Conservation (phyloP, 495 filamentous ascomycete genomes). For the Penicillium lagena region DNA sequence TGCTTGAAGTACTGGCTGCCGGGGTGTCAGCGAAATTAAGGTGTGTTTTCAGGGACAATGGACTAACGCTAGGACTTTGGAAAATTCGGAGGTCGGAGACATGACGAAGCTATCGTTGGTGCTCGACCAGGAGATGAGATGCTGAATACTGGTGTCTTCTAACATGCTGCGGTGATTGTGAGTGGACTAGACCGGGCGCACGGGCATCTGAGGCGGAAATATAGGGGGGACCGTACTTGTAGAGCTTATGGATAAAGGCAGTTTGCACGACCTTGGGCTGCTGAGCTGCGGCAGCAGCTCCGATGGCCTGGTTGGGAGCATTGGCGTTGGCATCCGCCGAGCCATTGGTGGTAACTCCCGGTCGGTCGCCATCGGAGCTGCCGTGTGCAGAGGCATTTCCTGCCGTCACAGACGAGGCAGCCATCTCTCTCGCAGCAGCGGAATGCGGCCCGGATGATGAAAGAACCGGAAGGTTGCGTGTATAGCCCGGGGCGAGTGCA, state of each 20-base stretch:
- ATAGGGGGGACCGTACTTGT: constrained; percentile 63
- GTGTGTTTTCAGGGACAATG: constrained; percentile 1
- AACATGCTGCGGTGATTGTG: constrained; percentile 65
- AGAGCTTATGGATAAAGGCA: constrained; percentile 98
- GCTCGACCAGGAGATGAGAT: constrained; percentile 91
- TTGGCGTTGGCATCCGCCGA: constrained; percentile 27
- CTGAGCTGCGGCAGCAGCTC: constrained; percentile 80
- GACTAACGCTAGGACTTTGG: constrained; percentile 92
- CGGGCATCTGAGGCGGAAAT: background rate
- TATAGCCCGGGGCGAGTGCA: constrained; percentile 31
- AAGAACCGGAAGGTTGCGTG: constrained; percentile 42
- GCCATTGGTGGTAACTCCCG: constrained; percentile 37
- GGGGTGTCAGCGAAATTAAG: constrained; percentile 15
- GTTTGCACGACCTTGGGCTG: constrained; percentile 98
- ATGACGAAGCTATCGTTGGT: constrained; percentile 97
- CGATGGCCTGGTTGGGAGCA: constrained; percentile 40
- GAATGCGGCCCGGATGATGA: constrained; percentile 31
- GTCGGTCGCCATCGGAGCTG: constrained; percentile 42
- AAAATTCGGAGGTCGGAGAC: constrained; percentile 95
- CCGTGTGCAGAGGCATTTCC: constrained; percentile 32
- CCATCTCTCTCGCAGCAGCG: constrained; percentile 45
- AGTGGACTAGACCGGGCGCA: background rate
- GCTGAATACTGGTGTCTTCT: constrained; percentile 85
- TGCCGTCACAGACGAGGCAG: constrained; percentile 36
- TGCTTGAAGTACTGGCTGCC: constrained; percentile 93